phyloP scores from a whole-genome alignment of 225 moss, liverwort and hornwort genomes.

The Asterella californica region DNA sequence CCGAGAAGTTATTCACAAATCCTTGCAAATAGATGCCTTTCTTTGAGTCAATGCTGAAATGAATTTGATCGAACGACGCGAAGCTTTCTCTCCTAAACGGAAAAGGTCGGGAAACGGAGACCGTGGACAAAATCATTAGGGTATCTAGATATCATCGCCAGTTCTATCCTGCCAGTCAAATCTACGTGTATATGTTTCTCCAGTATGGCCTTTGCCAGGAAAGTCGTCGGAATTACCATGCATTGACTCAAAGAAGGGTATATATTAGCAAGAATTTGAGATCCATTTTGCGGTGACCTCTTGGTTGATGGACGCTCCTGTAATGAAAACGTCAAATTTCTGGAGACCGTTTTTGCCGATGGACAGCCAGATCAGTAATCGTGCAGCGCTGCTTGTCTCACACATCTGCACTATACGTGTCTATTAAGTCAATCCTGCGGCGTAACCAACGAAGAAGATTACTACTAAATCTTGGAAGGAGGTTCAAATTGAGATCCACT shows the following conservation, averaged over 20 bases:
- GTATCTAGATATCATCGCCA: neutral
- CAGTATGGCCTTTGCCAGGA: neutral
- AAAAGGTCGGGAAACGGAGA: neutral
- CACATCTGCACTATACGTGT: neutral
- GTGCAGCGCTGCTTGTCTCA: neutral
- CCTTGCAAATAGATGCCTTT: slow-evolving; percentile 19
- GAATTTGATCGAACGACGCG: neutral
- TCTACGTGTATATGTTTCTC: neutral
- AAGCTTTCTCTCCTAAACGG: too few species aligned
- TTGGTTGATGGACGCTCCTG: neutral
- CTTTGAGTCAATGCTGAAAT: slow-evolving; percentile 14
- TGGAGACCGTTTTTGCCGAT: too few species aligned
- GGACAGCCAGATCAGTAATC: neutral
- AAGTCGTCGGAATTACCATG: neutral
- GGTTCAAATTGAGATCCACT: neutral
- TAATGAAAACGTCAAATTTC: neutral
- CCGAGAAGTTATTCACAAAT: neutral
- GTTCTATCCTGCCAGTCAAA: neutral
- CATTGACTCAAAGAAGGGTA: slow-evolving; percentile 25
- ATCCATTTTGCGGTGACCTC: neutral
- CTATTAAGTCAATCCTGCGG: too few species aligned
- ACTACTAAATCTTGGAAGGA: neutral
- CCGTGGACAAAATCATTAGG: neutral
- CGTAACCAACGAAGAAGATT: too few species aligned
- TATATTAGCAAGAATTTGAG: slow-evolving; percentile 17